Evolutionary conservation across 129 eudicot species (phyloP).

Genomic region (Flaveria robusta): DNA sequence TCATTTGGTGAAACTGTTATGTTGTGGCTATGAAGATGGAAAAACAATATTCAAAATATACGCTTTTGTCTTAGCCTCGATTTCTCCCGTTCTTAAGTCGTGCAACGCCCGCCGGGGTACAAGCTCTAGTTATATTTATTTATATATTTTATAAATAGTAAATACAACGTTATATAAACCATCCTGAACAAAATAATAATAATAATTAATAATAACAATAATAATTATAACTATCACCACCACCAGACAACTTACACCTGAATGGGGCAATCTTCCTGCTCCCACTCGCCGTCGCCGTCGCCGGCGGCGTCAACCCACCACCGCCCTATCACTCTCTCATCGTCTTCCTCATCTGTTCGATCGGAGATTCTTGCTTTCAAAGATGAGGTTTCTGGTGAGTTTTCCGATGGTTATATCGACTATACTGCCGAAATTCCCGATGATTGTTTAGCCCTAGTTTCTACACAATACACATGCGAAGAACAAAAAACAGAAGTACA

Average conservation of each 20-base stretch:
- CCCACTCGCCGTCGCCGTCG: constrained; percentile 34
- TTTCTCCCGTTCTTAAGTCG: too few species aligned
- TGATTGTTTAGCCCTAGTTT: constrained; percentile 68
- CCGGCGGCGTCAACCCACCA: constrained; percentile 35
- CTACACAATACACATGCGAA: too few species aligned
- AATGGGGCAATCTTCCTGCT: constrained; percentile 54
- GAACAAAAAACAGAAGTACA: too few species aligned
- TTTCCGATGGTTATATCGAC: constrained; percentile 52
- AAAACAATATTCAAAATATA: too few species aligned
- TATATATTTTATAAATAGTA: background rate
- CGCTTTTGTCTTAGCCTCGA: too few species aligned
- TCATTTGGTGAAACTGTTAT: too few species aligned
- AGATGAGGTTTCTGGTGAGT: constrained; percentile 39
- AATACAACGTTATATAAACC: background rate
- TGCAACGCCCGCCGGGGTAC: too few species aligned
- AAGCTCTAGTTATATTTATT: too few species aligned
- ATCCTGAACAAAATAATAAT: background rate
- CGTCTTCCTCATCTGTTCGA: constrained; percentile 18
- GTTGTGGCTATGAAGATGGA: too few species aligned
- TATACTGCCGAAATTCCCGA: constrained; percentile 59
- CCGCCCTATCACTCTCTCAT: constrained; percentile 17
- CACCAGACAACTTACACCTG: background rate
- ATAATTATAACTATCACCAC: too few species aligned
- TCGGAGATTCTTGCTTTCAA: constrained; percentile 25
- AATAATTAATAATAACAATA: background rate